Conservation (phyloP, 805 yeast species). For the Aciculoconidium aculeatum region DNA sequence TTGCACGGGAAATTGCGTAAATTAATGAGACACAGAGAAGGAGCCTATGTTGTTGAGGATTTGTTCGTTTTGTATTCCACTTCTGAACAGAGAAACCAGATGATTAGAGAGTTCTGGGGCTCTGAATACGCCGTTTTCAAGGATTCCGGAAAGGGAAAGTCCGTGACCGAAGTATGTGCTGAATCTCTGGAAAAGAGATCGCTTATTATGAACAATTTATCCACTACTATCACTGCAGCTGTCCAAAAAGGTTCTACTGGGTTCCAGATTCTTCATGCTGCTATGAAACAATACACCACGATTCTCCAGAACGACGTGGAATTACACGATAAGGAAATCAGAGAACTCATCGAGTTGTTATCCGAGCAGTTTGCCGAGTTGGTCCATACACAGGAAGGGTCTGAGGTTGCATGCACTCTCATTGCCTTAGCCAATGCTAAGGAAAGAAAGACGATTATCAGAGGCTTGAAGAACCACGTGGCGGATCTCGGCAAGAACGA, state of each 20-base stretch:
- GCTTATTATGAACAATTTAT: slow-evolving; percentile 67
- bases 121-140: slow-evolving; percentile 88
- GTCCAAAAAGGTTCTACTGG: slow-evolving; percentile 96
- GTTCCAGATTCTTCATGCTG: slow-evolving; percentile 92
- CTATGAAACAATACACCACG: slow-evolving; percentile 81
- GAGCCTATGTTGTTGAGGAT: slow-evolving; percentile 96
- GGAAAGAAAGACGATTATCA: slow-evolving; percentile 78
- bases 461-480: slow-evolving; percentile 70
- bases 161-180: slow-evolving; percentile 58
- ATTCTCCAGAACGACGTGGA: slow-evolving; percentile 54
- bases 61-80: slow-evolving; percentile 79
- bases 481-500: slow-evolving; percentile 74
- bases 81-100: slow-evolving; percentile 78
- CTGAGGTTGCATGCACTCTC: slow-evolving; percentile 80
- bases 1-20: slow-evolving; percentile 87
- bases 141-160: slow-evolving; percentile 60
- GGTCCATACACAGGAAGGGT: slow-evolving; percentile 92
- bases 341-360: slow-evolving; percentile 76
- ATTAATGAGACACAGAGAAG: slow-evolving; percentile 94
- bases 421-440: slow-evolving; percentile 84
- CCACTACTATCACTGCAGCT: slow-evolving; percentile 80
- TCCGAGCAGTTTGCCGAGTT: slow-evolving; percentile 89
- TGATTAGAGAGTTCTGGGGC: slow-evolving; percentile 96
- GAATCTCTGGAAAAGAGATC: slow-evolving; percentile 75
- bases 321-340: slow-evolving; percentile 48